Conservation (phyloP, 441 rosid genomes). For the Brassica hybrid region DNA sequence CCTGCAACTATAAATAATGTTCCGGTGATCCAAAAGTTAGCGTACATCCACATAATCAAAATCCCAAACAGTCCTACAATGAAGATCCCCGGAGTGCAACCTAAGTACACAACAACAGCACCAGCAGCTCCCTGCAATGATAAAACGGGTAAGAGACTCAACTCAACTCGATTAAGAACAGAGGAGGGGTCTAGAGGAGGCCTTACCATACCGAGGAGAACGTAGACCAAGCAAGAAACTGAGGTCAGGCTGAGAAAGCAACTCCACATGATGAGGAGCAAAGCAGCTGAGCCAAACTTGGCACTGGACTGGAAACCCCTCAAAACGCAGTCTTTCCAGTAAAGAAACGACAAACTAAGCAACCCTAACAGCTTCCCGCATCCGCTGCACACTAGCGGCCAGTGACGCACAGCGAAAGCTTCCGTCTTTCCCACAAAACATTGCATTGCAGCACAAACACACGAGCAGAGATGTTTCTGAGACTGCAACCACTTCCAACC, state of each 20-base stretch:
- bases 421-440: slow-evolving; percentile 61
- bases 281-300: slow-evolving; percentile 82
- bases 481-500: slow-evolving; percentile 86
- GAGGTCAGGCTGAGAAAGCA: slow-evolving; percentile 96
- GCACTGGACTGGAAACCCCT: slow-evolving; percentile 77
- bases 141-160: slow-evolving; percentile 5
- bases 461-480: slow-evolving; percentile 63
- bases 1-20: slow-evolving; percentile 96
- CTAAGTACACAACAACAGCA: slow-evolving; percentile 81
- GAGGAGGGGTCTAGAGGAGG: not conserved
- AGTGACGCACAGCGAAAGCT: slow-evolving; percentile 70
- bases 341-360: slow-evolving; percentile 53
- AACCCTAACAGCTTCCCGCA: slow-evolving; percentile 56
- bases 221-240: slow-evolving; percentile 76
- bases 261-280: slow-evolving; percentile 95
- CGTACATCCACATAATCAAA: slow-evolving; percentile 94
- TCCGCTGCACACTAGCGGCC: slow-evolving; percentile 85
- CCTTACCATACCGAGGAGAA: slow-evolving; percentile 80
- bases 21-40: slow-evolving; percentile 99
- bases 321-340: slow-evolving; percentile 72
- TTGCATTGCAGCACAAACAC: slow-evolving; percentile 47
- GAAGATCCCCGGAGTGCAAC: slow-evolving; percentile 96
- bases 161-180: slow-evolving; percentile 1
- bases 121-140: slow-evolving; percentile 88
- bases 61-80: slow-evolving; percentile 90